A percentile compares a stretch with the other conserved stretches of the same genome.
These are phyloP conservation scores for Epithele typhae DNA, from an alignment of 768 basidiomycete genomes.

Conservation along the genomic window DNA sequence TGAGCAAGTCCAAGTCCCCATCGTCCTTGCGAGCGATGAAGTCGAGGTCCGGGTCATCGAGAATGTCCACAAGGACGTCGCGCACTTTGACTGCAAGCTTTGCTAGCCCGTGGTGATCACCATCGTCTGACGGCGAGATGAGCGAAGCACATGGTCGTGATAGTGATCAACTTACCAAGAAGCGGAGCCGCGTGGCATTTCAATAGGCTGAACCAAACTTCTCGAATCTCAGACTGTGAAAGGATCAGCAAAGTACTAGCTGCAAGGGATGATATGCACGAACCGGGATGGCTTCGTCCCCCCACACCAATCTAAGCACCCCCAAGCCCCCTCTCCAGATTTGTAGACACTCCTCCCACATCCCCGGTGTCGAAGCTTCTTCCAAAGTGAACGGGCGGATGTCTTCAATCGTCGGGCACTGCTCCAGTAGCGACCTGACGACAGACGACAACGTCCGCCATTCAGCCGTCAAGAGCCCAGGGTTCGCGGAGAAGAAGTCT, in stretches of 20 bases:
- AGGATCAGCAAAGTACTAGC: neutral
- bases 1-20: constrained; percentile 6
- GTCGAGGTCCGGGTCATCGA: constrained; percentile 18
- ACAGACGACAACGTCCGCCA: constrained; percentile 41
- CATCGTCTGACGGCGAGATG: constrained; percentile 31
- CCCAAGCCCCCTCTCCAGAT: constrained; percentile 48
- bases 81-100: constrained; percentile 26
- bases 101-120: constrained; percentile 30
- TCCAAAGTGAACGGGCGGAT: constrained; percentile 53
- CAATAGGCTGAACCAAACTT: constrained; percentile 56
- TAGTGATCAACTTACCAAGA: constrained; percentile 35
- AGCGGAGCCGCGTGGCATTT: constrained; percentile 42
- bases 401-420: constrained; percentile 49
- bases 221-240: constrained; percentile 41
- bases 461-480: constrained; percentile 52
- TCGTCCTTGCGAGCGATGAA: constrained; percentile 12
- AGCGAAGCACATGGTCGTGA: neutral
- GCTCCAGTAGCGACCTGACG: constrained; percentile 50
- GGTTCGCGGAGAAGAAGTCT: constrained; percentile 51
- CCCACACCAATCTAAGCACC: constrained; percentile 42
- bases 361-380: constrained; percentile 50
- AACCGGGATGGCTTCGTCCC: constrained; percentile 41
- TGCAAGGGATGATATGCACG: constrained; percentile 19
- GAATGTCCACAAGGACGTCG: constrained; percentile 39
- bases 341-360: constrained; percentile 47